Percentiles rank a stretch among this genome's conserved stretches.
phyloP scores from a whole-genome alignment of 1,284 basidiomycete genomes.

The Trichosporon ovoides region DNA sequence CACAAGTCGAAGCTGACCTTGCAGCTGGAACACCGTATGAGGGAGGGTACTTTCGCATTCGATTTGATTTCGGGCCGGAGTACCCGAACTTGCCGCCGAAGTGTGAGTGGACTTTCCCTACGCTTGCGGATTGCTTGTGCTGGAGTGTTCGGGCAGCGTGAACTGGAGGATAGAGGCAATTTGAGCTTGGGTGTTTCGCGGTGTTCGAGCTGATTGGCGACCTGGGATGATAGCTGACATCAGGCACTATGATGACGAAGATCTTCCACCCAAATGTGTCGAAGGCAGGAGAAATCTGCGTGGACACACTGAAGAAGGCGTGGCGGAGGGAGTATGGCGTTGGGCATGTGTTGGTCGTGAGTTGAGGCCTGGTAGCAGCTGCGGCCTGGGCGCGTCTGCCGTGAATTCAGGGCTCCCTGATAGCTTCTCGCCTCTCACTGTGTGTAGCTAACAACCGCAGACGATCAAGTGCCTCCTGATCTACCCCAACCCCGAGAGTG shows the following conservation, averaged over 20 bases:
- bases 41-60: constrained; percentile 81
- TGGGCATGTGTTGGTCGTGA: constrained; percentile 70
- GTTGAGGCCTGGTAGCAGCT: constrained; percentile 13
- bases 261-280: constrained; percentile 98
- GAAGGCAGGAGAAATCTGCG: constrained; percentile 84
- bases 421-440: too few species aligned
- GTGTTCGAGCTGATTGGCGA: too few species aligned
- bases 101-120: too few species aligned
- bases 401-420: too few species aligned
- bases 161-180: too few species aligned
- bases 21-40: constrained; percentile 86
- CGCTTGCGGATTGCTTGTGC: too few species aligned
- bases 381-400: too few species aligned
- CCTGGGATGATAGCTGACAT: constrained; percentile 7
- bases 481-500: constrained; percentile 92
- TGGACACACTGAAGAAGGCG: constrained; percentile 94
- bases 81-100: constrained; percentile 87
- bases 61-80: constrained; percentile 76
- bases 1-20: too few species aligned
- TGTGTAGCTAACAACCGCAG: constrained; percentile 24
- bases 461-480: constrained; percentile 92
- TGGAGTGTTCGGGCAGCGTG: too few species aligned
- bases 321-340: constrained; percentile 92
- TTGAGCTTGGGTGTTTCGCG: too few species aligned
- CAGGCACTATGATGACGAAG: constrained; percentile 83